phyloP scores from a whole-genome alignment of 202 grass and related monocot species.

The Setaria viridis region DNA sequence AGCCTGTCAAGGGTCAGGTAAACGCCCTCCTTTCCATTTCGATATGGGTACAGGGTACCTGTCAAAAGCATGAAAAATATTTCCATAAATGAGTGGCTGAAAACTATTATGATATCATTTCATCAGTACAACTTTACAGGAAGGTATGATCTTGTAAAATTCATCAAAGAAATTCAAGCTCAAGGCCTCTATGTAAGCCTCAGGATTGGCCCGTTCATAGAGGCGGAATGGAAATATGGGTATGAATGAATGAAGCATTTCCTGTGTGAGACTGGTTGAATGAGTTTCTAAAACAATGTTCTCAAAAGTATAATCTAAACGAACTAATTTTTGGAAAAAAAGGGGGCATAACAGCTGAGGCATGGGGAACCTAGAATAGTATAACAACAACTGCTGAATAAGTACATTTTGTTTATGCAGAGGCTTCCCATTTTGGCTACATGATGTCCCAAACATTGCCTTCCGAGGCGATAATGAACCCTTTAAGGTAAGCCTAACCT shows the following conservation, averaged over 20 bases:
- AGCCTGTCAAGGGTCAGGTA: constrained; percentile 80
- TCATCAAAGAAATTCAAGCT: constrained; percentile 73
- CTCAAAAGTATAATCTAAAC: background rate
- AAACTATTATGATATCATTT: constrained; percentile 1
- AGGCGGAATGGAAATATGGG: constrained; percentile 93
- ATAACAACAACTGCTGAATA: constrained; percentile 33
- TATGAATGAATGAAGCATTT: constrained; percentile 42
- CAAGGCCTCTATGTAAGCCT: constrained; percentile 71
- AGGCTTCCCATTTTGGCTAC: constrained; percentile 93
- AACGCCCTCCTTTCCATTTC: background rate
- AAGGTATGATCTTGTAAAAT: constrained; percentile 83
- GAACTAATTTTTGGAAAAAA: background rate
- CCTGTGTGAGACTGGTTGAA: background rate
- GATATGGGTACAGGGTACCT: background rate
- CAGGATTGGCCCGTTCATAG: constrained; percentile 82
- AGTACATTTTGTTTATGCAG: constrained; percentile 47
- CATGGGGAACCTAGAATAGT: background rate
- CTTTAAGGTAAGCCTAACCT: constrained; percentile 64
- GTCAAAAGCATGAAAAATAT: constrained; percentile 21
- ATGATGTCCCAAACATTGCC: constrained; percentile 69
- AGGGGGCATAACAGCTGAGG: background rate
- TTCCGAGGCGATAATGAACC: constrained; percentile 84
- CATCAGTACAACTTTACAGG: constrained; percentile 84
- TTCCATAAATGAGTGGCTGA: background rate
- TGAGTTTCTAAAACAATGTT: background rate